Base-by-base conservation (phyloP, 2,329 filamentous ascomycete genomes). In the Leptographium galeiforme region DNA sequence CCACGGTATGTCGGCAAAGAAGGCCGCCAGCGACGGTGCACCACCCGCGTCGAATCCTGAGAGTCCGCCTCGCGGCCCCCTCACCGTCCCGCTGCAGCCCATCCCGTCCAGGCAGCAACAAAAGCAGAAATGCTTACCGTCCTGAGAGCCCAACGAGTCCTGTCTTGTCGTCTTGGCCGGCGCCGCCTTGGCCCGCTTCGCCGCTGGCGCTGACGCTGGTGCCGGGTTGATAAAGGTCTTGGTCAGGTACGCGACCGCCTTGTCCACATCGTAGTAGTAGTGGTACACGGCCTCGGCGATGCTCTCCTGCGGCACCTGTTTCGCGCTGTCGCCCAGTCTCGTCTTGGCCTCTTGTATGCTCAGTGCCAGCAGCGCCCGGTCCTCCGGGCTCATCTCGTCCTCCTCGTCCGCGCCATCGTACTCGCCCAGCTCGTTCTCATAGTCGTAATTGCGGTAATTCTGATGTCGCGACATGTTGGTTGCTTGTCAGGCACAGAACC, bases 201-300 rank as follows among this genome's bases (percentile, higher is more conserved):
- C 64, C 30, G 62, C 59, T 18, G 70, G 63, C 46, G 70, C 7
- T 30, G 40, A 75, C n/a, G 66, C 63, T 30, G 62, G 59, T 18
- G 70, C 63, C 46, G 70, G 70, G 8, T 70, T 67, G 59, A 79
- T 70, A 58, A 72, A 78, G 36, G 74, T 82, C 75, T 82, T 85
- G 57, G 82, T 78, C 55, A 98, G 69, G 63, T 94, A 96, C 54
- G 78, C 75, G 40, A 94, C 84, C 1, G 88, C 82, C 68, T 95
- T 95, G 54, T 82, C 85, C 34, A 95, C 75, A 62, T 98, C 90
- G 65, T 90, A 97, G 67, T 91, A 97, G 68, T 96, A 96, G 68
- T 98, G 82, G 89, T 89, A 97, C 16, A 98, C 69, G 0, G 90
- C 79, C 57, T 97, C 91, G 65, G 95, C 82, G 57, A 96, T 91